phyloP scores from a whole-genome alignment of 345 rosid genomes.

The Microthlaspi erraticum region DNA sequence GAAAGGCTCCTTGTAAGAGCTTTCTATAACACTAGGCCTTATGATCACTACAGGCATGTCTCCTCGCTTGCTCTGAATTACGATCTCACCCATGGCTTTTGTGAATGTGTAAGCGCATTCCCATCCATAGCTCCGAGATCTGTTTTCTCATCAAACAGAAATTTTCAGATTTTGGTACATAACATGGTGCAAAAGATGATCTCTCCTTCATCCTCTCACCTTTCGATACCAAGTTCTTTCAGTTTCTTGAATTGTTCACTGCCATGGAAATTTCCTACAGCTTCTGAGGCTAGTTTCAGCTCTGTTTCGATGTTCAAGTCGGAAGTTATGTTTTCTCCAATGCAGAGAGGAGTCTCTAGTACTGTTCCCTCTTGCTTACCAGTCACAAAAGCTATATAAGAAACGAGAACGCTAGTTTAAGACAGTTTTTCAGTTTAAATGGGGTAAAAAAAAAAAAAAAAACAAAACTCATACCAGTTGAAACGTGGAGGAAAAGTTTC shows the following conservation, averaged over 20 bases:
- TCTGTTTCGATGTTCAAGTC: conserved; percentile 49
- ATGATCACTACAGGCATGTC: conserved; percentile 56
- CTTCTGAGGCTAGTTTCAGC: conserved; percentile 45
- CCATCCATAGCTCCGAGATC: conserved; percentile 79
- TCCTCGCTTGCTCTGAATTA: conserved; percentile 55
- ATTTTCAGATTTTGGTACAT: neutral
- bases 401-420: too few relatives aligned
- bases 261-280: conserved; percentile 21
- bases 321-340: conserved; percentile 29
- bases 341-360: conserved; percentile 40
- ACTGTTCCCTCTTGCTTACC: conserved; percentile 59
- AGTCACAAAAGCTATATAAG: conserved; percentile 61
- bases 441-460: too few relatives aligned
- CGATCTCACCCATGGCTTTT: conserved; percentile 85
- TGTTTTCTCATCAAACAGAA: conserved; percentile 11
- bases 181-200: neutral
- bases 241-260: conserved; percentile 38
- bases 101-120: conserved; percentile 86
- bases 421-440: too few relatives aligned
- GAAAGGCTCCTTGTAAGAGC: conserved; percentile 89
- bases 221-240: conserved; percentile 47
- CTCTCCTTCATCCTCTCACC: conserved; percentile 39
- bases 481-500: conserved; percentile 55
- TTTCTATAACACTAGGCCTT: conserved; percentile 70
- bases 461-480: conserved; percentile 59